A percentile compares a stretch with the other conserved stretches of the same genome.
These are phyloP conservation scores for Fonsecaea pugnacius DNA, from an alignment of 2,329 filamentous ascomycete genomes.

Conservation along the genomic window DNA sequence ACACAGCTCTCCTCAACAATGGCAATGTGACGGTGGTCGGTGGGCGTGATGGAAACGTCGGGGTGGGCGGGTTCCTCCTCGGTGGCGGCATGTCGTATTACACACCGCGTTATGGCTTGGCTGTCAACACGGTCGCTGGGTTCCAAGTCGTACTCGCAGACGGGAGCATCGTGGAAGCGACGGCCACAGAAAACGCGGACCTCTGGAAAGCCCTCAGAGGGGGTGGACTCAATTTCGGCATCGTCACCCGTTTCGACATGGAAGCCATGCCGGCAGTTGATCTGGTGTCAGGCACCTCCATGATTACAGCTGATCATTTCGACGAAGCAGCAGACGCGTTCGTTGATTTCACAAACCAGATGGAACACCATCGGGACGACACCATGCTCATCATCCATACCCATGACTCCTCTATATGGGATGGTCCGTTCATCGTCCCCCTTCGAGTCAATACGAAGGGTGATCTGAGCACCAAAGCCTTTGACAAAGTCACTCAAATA, in stretches of 20 bases:
- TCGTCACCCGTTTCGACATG: slow-evolving; percentile 38
- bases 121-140: slow-evolving; percentile 44
- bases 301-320: neutral
- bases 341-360: neutral
- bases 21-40: slow-evolving; percentile 37
- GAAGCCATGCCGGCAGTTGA: slow-evolving; percentile 2
- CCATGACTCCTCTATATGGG: too few relatives aligned
- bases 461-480: too few relatives aligned
- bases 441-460: too few relatives aligned
- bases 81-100: slow-evolving; percentile 44
- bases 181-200: slow-evolving; percentile 50
- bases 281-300: neutral
- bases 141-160: slow-evolving; percentile 57
- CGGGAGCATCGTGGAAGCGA: slow-evolving; percentile 55
- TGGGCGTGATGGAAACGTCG: slow-evolving; percentile 43
- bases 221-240: slow-evolving; percentile 60
- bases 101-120: slow-evolving; percentile 43
- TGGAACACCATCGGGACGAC: neutral
- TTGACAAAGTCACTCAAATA: too few relatives aligned
- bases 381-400: neutral
- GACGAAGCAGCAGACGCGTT: neutral
- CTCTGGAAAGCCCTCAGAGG: slow-evolving; percentile 60
- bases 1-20: too few relatives aligned
- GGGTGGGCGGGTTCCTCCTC: slow-evolving; percentile 44
- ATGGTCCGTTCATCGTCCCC: too few relatives aligned